phyloP scores from a whole-genome alignment of 805 yeast species.

The Zygosaccharomyces siamensis region DNA sequence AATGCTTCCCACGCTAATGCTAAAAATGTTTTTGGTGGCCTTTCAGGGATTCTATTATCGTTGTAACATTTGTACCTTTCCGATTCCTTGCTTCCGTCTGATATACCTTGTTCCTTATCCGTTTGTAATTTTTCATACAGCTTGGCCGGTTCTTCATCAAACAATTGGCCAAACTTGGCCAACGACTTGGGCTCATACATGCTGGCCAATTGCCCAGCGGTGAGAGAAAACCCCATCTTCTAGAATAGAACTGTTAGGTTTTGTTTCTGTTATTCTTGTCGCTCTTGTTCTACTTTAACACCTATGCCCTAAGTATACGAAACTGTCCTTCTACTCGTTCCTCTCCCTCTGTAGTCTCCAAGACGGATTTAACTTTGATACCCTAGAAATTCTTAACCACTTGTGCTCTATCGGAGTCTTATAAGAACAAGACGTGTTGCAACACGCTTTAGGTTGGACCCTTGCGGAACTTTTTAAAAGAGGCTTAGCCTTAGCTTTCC shows the following conservation, averaged over 20 bases:
- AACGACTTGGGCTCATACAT: constrained; percentile 35
- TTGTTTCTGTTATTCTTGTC: not conserved
- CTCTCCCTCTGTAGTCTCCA: not conserved
- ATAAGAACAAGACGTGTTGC: constrained; percentile 1
- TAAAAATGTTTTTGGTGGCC: constrained; percentile 62
- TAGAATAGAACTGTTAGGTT: not conserved
- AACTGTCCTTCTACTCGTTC: not conserved
- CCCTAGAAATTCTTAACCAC: too few relatives aligned
- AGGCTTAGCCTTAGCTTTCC: not conserved
- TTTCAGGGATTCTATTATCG: constrained; percentile 64
- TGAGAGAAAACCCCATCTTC: constrained; percentile 9
- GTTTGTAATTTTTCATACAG: constrained; percentile 25
- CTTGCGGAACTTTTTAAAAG: constrained; percentile 4
- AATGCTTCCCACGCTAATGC: constrained; percentile 73
- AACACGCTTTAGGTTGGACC: not conserved
- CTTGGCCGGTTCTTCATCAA: constrained; percentile 20
- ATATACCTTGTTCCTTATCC: constrained; percentile 22
- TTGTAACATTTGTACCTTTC: constrained; percentile 48
- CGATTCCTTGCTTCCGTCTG: constrained; percentile 6
- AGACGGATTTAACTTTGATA: not conserved
- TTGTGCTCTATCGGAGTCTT: not conserved
- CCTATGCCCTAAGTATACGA: too few relatives aligned
- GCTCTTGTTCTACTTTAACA: not conserved
- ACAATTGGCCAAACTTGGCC: constrained; percentile 20
- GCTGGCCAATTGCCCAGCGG: constrained; percentile 21